Evolutionary conservation across 176 grass and related monocot species (phyloP).

Genomic region (Lolium rigidum): DNA sequence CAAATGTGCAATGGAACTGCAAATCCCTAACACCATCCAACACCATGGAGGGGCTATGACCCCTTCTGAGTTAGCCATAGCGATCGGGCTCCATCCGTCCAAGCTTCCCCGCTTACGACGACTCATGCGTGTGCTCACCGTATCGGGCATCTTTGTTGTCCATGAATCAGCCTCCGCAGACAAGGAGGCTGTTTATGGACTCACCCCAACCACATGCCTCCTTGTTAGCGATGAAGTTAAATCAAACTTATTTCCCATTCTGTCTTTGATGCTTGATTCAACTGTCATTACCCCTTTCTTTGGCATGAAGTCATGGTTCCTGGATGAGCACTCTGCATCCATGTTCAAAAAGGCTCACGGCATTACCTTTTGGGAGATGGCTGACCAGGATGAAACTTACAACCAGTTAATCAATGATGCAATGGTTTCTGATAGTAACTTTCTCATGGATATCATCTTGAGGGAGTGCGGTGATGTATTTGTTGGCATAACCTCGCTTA

Average conservation of each 20-base stretch:
- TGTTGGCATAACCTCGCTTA: slow-evolving; percentile 37
- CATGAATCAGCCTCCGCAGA: background rate
- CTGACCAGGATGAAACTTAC: slow-evolving; percentile 27
- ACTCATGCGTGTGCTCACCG: slow-evolving; percentile 50
- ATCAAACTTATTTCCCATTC: background rate
- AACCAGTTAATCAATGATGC: slow-evolving; percentile 40
- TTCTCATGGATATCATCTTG: slow-evolving; percentile 36
- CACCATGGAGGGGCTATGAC: slow-evolving; percentile 37
- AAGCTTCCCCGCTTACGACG: slow-evolving; percentile 37
- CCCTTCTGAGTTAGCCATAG: slow-evolving; percentile 32
- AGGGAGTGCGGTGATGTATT: slow-evolving; percentile 35
- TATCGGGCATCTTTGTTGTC: slow-evolving; percentile 26
- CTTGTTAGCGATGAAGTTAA: slow-evolving; percentile 23
- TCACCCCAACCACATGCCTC: slow-evolving; percentile 42
- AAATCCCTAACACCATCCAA: slow-evolving; percentile 53
- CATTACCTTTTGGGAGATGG: slow-evolving; percentile 30
- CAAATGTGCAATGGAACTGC: slow-evolving; percentile 58
- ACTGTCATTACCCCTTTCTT: slow-evolving; percentile 27
- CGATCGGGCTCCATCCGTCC: slow-evolving; percentile 19
- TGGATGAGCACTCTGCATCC: slow-evolving; percentile 17
- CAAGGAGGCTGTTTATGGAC: slow-evolving; percentile 34
- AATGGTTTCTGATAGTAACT: slow-evolving; percentile 46
- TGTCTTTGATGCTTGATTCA: slow-evolving; percentile 32
- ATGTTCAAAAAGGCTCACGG: slow-evolving; percentile 27
- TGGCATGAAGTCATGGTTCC: slow-evolving; percentile 42